These are phyloP conservation scores for Alternaria panax DNA, from an alignment of 2,329 filamentous ascomycete species.

Conservation along the genomic window DNA sequence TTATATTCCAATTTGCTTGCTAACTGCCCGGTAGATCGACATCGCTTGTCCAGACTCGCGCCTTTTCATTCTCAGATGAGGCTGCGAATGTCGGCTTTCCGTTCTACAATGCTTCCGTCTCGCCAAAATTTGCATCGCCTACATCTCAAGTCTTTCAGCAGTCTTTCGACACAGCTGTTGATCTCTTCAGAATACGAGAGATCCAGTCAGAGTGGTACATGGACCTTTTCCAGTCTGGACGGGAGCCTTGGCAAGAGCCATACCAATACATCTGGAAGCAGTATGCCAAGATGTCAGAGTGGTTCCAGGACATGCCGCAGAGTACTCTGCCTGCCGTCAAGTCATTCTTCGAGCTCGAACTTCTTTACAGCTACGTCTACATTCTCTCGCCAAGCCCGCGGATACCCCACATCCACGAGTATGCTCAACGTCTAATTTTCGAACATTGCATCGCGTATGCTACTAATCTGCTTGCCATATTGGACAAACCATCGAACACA, in stretches of 20 bases:
- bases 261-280: slow-evolving; percentile 77
- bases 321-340: slow-evolving; percentile 70
- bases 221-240: slow-evolving; percentile 80
- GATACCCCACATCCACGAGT: slow-evolving; percentile 75
- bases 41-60: slow-evolving; percentile 84
- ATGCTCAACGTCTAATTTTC: slow-evolving; percentile 82
- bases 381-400: slow-evolving; percentile 82
- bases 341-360: slow-evolving; percentile 83
- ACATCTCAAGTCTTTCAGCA: slow-evolving; percentile 62
- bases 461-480: slow-evolving; percentile 73
- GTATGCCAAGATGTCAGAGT: slow-evolving; percentile 78
- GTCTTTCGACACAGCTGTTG: slow-evolving; percentile 72
- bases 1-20: neutral
- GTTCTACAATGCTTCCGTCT: slow-evolving; percentile 50
- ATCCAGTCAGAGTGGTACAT: slow-evolving; percentile 92
- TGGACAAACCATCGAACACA: slow-evolving; percentile 60
- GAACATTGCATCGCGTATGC: slow-evolving; percentile 87
- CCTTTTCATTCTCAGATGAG: slow-evolving; percentile 94
- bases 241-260: slow-evolving; percentile 71
- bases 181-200: slow-evolving; percentile 83
- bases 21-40: slow-evolving; percentile 67
- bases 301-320: slow-evolving; percentile 78
- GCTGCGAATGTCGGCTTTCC: slow-evolving; percentile 84
- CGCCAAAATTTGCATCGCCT: slow-evolving; percentile 55
- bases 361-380: slow-evolving; percentile 90